These are phyloP conservation scores for Yamadazyma sp. DNA, from an alignment of 1,139 yeast species.

Conservation along the genomic window DNA sequence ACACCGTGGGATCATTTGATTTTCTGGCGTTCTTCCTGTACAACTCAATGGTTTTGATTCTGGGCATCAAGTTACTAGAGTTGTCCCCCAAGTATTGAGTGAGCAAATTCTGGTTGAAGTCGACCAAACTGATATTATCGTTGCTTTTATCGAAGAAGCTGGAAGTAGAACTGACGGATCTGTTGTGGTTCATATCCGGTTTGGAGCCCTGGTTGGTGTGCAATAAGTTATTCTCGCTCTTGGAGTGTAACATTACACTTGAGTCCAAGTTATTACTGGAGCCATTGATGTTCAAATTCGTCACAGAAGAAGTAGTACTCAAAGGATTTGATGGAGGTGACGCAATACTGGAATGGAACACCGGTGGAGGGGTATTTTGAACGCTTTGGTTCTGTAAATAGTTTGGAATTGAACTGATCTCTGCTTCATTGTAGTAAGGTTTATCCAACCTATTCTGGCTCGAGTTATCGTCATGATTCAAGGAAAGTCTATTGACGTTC, in stretches of 20 bases:
- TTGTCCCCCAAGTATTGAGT: slow-evolving; percentile 57
- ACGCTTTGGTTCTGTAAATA: slow-evolving; percentile 1
- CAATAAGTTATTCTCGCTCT: slow-evolving; percentile 31
- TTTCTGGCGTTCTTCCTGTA: slow-evolving; percentile 84
- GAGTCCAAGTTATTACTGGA: slow-evolving; percentile 5
- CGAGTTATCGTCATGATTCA: not conserved
- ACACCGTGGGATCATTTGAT: slow-evolving; percentile 79
- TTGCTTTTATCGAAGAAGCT: slow-evolving; percentile 32
- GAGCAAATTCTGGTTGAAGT: slow-evolving; percentile 41
- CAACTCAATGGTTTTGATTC: slow-evolving; percentile 83
- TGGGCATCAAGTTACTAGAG: slow-evolving; percentile 59
- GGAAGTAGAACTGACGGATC: slow-evolving; percentile 43
- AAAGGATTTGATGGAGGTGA: slow-evolving; percentile 35
- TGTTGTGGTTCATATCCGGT: slow-evolving; percentile 27
- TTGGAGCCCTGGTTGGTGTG: slow-evolving; percentile 19
- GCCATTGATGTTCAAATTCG: slow-evolving; percentile 31
- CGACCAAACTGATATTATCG: slow-evolving; percentile 38
- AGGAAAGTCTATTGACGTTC: not conserved
- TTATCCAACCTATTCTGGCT: not conserved
- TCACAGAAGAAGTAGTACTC: slow-evolving; percentile 40
- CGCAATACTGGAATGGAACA: slow-evolving; percentile 9
- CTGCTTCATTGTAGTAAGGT: slow-evolving; percentile 1
- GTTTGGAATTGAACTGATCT: not conserved
- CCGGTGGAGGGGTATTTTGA: slow-evolving; percentile 10
- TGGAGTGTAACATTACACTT: slow-evolving; percentile 16